Percentiles rank a stretch among this genome's conserved stretches.
Conservation (phyloP, 208 protist species). For the Leishmania tropica region DNA sequence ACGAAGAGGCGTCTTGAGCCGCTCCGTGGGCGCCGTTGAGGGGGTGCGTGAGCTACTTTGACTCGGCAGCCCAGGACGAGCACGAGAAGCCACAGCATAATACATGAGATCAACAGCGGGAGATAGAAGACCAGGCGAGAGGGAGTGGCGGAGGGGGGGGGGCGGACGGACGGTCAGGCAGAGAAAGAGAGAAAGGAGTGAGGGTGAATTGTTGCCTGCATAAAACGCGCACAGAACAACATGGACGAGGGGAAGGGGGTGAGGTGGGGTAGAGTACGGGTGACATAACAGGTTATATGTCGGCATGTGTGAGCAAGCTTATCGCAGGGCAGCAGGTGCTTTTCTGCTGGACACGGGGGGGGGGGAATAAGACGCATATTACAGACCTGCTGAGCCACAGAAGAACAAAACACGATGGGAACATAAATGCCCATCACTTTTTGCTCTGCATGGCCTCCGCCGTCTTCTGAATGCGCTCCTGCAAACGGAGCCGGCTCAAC, state of each 20-base stretch:
- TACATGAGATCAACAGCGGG: conserved; percentile 7
- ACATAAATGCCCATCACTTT: background rate
- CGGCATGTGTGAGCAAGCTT: background rate
- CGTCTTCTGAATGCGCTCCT: conserved; percentile 24
- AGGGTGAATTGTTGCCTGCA: background rate
- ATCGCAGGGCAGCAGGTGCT: background rate
- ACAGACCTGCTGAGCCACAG: background rate
- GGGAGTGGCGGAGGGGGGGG: background rate
- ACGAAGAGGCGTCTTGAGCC: background rate
- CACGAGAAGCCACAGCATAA: background rate
- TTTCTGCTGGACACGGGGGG: background rate
- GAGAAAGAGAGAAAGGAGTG: background rate
- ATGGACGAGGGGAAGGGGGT: background rate
- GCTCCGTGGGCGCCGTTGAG: background rate
- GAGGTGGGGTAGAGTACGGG: background rate
- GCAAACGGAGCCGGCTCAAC: conserved; percentile 44
- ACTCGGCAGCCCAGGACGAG: background rate
- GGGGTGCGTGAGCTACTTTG: conserved; percentile 8
- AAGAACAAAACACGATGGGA: background rate
- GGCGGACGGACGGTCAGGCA: background rate
- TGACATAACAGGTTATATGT: background rate
- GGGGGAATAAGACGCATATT: background rate
- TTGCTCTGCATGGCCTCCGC: conserved; percentile 7
- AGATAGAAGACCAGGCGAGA: background rate
- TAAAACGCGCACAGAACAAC: conserved; percentile 6